Base-by-base conservation (phyloP, 2,329 filamentous ascomycete species). In the Achaetomium macrosporum region DNA sequence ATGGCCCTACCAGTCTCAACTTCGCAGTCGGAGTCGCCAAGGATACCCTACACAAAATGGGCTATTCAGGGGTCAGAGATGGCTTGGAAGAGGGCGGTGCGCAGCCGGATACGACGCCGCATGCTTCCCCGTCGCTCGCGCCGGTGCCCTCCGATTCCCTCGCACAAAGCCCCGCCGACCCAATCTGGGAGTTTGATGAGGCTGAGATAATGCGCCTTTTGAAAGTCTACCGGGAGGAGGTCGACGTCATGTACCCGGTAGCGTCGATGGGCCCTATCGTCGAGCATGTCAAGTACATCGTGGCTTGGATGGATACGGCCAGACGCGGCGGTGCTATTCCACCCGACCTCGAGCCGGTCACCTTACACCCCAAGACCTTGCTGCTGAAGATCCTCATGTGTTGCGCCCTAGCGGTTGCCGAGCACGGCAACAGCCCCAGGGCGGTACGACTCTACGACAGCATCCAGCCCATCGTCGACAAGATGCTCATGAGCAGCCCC, bases 191-290 rank as follows among this genome's bases (percentile, higher is more conserved):
- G 8, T 80, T 95, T 45, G 80, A 81, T 50, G 84, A 85, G 63
- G 83, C 90, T 35, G 90, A 96, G 64, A 88, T 93, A 63, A 68
- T 92, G 17, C 82, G 89, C 1, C 71, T 96, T 13, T 89, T 88
- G 59, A 77, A 81, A 13, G 74, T 95, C 0, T 92, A 93, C 64
- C 88, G 95, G 60, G 90, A 96, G 62, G 91, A 96, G 66, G 85
- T 95, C 63, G 89, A 89, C 41, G 81, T 92, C 63, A 95, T 96
- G 89, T 96, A 95, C 66, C 92, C 92, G 0, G 81, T 96, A 4
- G 69, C 95, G 43, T 81, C 88, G 60, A 86, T 95, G 35, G 81
- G 87, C 40, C 77, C 77, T 40, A 73, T 95, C 37, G 83, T 88
- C 36, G 73, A 75, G 6, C 87, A 95, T 66, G 84, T 85, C 7